A percentile compares a stretch with the other conserved stretches of the same genome.
phyloP scores from a whole-genome alignment of 108 stramenopile species.

The Skeletonema tropicum region DNA sequence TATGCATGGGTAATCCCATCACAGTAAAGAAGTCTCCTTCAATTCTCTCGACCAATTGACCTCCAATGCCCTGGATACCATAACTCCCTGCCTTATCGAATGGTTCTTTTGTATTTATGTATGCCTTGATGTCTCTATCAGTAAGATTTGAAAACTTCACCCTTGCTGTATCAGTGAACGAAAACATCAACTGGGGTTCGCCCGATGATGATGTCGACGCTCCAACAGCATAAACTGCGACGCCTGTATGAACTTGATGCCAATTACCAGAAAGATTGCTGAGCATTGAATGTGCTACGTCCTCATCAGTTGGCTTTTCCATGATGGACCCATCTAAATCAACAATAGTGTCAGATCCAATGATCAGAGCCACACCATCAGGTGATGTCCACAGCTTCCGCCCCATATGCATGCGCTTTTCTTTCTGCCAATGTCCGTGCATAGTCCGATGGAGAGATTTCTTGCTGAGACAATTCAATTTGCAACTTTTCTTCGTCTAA shows the following conservation, averaged over 20 bases:
- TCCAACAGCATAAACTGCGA: constrained; percentile 68
- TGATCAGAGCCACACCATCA: constrained; percentile 41
- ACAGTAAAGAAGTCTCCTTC: constrained; percentile 91
- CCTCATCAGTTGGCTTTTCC: constrained; percentile 85
- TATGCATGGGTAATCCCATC: constrained; percentile 95
- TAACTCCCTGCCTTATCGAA: constrained; percentile 97
- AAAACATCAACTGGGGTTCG: constrained; percentile 45
- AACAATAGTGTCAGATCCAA: constrained; percentile 85
- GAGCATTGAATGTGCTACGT: constrained; percentile 82
- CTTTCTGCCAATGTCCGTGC: constrained; percentile 69
- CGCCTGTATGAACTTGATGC: constrained; percentile 92
- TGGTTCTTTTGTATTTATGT: constrained; percentile 89
- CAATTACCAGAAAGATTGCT: constrained; percentile 66
- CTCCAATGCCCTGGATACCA: constrained; percentile 95
- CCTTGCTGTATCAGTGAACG: constrained; percentile 80
- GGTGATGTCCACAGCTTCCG: constrained; percentile 7
- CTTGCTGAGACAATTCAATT: constrained; percentile 40
- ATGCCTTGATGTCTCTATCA: constrained; percentile 75
- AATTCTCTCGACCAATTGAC: constrained; percentile 72
- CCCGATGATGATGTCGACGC: background rate
- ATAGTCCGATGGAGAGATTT: constrained; percentile 58
- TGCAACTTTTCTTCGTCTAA: constrained; percentile 74
- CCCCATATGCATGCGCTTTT: constrained; percentile 73
- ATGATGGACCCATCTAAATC: constrained; percentile 71
- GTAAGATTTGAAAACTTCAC: constrained; percentile 80